These are phyloP conservation scores for Corymbia citriodora DNA, from an alignment of 441 rosid genomes.

Conservation along the genomic window DNA sequence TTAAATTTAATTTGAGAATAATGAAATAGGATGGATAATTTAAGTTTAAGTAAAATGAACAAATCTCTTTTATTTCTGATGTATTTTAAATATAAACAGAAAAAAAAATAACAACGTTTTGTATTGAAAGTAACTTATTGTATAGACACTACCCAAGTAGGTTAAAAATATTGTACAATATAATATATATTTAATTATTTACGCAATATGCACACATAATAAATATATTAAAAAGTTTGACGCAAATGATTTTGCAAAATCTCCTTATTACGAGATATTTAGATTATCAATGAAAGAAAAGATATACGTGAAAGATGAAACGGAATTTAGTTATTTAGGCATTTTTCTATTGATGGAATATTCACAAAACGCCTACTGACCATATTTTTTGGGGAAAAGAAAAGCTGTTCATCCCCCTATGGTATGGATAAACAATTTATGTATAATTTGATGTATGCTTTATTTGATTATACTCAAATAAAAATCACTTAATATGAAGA, in stretches of 20 bases:
- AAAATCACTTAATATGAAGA: not conserved
- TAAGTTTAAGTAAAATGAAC: not conserved
- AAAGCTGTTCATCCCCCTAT: not conserved
- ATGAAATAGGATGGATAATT: not conserved
- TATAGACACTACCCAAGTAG: not conserved
- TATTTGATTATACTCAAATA: not conserved
- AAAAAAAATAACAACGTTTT: not conserved
- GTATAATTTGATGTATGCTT: not conserved
- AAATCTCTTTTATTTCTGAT: not conserved
- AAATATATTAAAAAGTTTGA: not conserved
- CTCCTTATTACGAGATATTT: not conserved
- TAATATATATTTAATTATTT: not conserved
- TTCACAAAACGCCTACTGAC: not conserved
- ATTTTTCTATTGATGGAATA: not conserved
- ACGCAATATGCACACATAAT: not conserved
- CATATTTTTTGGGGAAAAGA: not conserved
- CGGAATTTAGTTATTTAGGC: not conserved
- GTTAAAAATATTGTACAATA: not conserved
- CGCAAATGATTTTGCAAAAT: not conserved
- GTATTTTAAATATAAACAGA: not conserved
- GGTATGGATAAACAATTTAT: no score
- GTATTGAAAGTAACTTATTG: not conserved
- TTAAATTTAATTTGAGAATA: not conserved
- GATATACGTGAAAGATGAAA: not conserved
- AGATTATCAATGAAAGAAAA: not conserved